These are phyloP conservation scores for Mortierella sp. DNA, from an alignment of 371 early-diverging fungal species.

Conservation along the genomic window DNA sequence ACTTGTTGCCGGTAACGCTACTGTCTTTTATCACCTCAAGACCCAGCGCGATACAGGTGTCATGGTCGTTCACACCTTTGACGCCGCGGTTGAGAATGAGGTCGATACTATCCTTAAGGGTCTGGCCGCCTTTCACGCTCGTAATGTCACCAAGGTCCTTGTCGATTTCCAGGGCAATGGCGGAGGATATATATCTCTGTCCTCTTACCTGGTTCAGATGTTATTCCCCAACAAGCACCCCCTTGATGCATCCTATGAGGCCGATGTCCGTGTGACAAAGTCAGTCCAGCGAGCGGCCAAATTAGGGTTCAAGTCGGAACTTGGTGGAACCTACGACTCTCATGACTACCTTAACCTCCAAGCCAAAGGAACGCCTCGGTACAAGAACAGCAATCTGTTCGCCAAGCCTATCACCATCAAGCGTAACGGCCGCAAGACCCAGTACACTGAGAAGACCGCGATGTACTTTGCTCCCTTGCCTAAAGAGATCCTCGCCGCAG, in stretches of 20 bases:
- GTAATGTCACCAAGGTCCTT: slow-evolving; percentile 27
- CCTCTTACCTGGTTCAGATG: slow-evolving; percentile 12
- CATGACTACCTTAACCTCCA: neutral
- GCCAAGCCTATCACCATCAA: neutral
- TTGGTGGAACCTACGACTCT: neutral
- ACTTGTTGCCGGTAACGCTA: neutral
- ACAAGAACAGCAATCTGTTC: slow-evolving; percentile 5
- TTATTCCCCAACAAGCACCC: slow-evolving; percentile 24
- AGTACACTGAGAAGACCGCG: neutral
- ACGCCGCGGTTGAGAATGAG: neutral
- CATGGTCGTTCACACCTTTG: slow-evolving; percentile 12
- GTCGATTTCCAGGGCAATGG: slow-evolving; percentile 25
- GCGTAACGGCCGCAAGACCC: slow-evolving; percentile 12
- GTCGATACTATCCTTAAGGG: neutral
- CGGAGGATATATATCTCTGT: slow-evolving; percentile 19
- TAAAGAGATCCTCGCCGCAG: neutral
- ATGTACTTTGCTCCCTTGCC: neutral
- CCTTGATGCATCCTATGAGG: neutral
- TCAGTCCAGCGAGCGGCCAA: slow-evolving; percentile 7
- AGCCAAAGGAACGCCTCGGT: neutral
- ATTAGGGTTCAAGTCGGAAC: neutral
- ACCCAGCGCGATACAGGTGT: slow-evolving; percentile 22
- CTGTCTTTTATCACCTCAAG: slow-evolving; percentile 30
- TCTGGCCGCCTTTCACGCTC: neutral
- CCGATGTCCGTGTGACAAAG: slow-evolving; percentile 20